A percentile compares a stretch with the other conserved stretches of the same genome.
Conservation (phyloP, 495 filamentous ascomycete species). For the Penicillium robsamsonii region DNA sequence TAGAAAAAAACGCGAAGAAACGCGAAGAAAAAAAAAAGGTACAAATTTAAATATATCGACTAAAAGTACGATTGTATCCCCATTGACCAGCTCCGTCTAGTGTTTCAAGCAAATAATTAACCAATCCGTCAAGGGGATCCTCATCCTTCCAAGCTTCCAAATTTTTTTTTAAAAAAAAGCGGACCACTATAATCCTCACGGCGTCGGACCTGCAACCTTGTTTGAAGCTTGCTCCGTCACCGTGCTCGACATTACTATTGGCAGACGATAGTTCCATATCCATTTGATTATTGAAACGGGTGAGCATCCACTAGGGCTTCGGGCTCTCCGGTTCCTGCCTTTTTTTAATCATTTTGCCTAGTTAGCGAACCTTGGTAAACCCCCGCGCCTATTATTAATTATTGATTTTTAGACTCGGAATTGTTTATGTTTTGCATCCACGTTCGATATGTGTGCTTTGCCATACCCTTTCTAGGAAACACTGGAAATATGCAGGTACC, state of each 20-base stretch:
- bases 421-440: background rate
- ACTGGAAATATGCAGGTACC: constrained; percentile 4
- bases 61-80: background rate
- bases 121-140: background rate
- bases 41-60: background rate
- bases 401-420: background rate
- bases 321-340: background rate
- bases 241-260: background rate
- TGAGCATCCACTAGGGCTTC: background rate
- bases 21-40: background rate
- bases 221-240: constrained; percentile 18
- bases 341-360: background rate
- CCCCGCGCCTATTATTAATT: background rate
- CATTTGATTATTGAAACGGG: background rate
- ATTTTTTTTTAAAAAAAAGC: too few species aligned
- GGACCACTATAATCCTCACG: constrained; percentile 16
- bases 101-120: background rate
- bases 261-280: background rate
- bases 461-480: background rate
- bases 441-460: background rate
- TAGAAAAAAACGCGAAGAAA: background rate
- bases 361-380: background rate
- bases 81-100: background rate
- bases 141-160: constrained; percentile 4
- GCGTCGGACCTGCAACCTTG: constrained; percentile 26